A percentile compares a stretch with the other conserved stretches of the same genome.
Evolutionary conservation across 1,139 yeast genomes (phyloP).

Genomic region (Williopsis jadinii): DNA sequence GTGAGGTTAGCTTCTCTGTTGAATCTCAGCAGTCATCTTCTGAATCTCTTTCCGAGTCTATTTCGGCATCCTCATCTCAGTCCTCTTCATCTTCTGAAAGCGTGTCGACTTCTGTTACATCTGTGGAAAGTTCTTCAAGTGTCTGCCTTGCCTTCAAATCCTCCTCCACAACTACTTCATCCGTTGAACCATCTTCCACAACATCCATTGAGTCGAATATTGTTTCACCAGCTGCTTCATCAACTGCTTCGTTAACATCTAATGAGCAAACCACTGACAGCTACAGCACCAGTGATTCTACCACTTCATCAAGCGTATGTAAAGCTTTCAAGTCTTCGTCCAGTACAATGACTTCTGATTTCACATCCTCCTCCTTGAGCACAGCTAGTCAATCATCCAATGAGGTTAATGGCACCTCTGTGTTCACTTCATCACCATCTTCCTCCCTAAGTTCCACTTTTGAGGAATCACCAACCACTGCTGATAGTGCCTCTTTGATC

Average conservation of each 20-base stretch:
- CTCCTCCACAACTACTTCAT: conserved; percentile 9
- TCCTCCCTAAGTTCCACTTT: not conserved
- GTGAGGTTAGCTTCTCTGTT: conserved; percentile 1
- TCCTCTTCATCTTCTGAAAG: conserved; percentile 9
- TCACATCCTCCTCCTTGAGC: not conserved
- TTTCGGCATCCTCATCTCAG: conserved; percentile 8
- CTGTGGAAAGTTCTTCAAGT: conserved; percentile 1
- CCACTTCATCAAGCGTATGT: not conserved
- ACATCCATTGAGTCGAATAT: not conserved
- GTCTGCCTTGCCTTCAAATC: conserved; percentile 10
- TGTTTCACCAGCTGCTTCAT: conserved; percentile 1
- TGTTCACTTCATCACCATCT: conserved; percentile 1
- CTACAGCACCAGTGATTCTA: not conserved
- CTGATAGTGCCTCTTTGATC: conserved; percentile 1
- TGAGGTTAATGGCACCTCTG: conserved; percentile 1
- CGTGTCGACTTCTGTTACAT: conserved; percentile 10
- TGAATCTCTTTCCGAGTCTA: conserved; percentile 1
- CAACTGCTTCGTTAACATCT: not conserved
- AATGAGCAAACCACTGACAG: not conserved
- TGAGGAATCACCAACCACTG: conserved; percentile 4
- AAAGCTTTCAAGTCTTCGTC: not conserved
- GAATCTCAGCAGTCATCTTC: conserved; percentile 3
- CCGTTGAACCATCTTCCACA: conserved; percentile 2
- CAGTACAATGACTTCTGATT: conserved; percentile 2
- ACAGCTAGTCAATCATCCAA: conserved; percentile 4